These are phyloP conservation scores for Austroboletus novae-zelandiae DNA, from an alignment of 1,284 basidiomycete genomes.

Conservation along the genomic window DNA sequence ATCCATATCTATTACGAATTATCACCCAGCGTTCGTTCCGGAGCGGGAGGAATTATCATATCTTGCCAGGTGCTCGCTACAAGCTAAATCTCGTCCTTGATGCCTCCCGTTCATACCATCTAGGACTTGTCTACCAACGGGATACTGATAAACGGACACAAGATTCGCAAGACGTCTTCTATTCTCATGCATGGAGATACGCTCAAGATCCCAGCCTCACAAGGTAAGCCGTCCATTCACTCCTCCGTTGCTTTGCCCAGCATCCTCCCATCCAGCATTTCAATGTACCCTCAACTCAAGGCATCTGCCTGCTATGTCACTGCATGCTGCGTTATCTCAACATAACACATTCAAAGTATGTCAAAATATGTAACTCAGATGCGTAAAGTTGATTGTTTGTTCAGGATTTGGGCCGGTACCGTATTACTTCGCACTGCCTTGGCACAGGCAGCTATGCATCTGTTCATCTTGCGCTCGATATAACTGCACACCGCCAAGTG, in stretches of 20 bases:
- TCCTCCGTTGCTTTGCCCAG: conserved; percentile 5
- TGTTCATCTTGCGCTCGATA: conserved; percentile 73
- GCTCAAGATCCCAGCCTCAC: conserved; percentile 63
- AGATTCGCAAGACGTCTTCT: conserved; percentile 58
- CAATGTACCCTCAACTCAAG: conserved; percentile 60
- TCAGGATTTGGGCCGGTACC: conserved; percentile 57
- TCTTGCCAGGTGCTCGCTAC: conserved; percentile 60
- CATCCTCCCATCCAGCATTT: conserved; percentile 48
- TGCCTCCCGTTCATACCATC: conserved; percentile 3
- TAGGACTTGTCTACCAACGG: conserved; percentile 82
- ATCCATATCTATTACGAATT: background rate
- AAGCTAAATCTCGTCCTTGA: background rate
- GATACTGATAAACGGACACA: conserved; percentile 65
- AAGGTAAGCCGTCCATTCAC: conserved; percentile 38
- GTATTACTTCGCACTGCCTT: conserved; percentile 71
- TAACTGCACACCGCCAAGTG: conserved; percentile 62
- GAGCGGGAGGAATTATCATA: conserved; percentile 66
- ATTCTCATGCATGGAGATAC: conserved; percentile 75
- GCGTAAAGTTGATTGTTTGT: conserved; percentile 12
- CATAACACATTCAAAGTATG: conserved; percentile 52
- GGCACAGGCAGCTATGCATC: conserved; percentile 80
- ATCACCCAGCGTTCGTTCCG: conserved; percentile 52
- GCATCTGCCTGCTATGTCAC: conserved; percentile 44
- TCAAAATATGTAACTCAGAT: conserved; percentile 5
- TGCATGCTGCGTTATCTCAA: conserved; percentile 60